These are phyloP conservation scores for Entomortierella beljakovae DNA, from an alignment of 192 early-diverging fungal genomes.

Conservation along the genomic window DNA sequence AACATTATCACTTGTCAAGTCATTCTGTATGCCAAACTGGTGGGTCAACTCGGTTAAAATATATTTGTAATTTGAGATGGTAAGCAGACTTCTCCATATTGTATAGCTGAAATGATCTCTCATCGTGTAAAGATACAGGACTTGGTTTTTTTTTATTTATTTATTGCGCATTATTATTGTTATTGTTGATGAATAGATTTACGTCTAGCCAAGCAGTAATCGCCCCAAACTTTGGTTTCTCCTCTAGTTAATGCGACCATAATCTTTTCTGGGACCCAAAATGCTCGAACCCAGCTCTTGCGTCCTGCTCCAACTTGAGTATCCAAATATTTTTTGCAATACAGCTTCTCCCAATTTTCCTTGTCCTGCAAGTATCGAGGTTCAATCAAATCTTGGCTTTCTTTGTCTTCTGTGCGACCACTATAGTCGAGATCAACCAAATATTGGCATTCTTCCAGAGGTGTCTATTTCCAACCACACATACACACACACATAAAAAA, in stretches of 20 bases:
- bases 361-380: conserved; percentile 66
- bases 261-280: conserved; percentile 63
- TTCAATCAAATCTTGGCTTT: conserved; percentile 36
- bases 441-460: conserved; percentile 46
- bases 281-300: conserved; percentile 61
- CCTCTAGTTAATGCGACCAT: conserved; percentile 49
- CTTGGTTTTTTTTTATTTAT: conserved; percentile 12
- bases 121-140: no score
- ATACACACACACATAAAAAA: background rate
- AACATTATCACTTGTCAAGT: no score
- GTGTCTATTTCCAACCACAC: no score
- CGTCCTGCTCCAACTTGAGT: conserved; percentile 54
- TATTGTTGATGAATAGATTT: conserved; percentile 4
- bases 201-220: conserved; percentile 66
- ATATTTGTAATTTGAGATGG: no score
- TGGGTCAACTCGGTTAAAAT: no score
- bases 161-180: background rate
- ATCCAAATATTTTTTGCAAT: conserved; percentile 76
- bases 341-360: conserved; percentile 66
- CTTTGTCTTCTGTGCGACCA: conserved; percentile 11
- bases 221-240: conserved; percentile 63
- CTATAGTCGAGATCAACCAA: conserved; percentile 48
- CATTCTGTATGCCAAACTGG: no score
- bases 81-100: no score
- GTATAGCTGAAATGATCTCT: no score